Evolutionary conservation across 371 early-diverging fungal genomes (phyloP).

Genomic region (Mortierella sp.): DNA sequence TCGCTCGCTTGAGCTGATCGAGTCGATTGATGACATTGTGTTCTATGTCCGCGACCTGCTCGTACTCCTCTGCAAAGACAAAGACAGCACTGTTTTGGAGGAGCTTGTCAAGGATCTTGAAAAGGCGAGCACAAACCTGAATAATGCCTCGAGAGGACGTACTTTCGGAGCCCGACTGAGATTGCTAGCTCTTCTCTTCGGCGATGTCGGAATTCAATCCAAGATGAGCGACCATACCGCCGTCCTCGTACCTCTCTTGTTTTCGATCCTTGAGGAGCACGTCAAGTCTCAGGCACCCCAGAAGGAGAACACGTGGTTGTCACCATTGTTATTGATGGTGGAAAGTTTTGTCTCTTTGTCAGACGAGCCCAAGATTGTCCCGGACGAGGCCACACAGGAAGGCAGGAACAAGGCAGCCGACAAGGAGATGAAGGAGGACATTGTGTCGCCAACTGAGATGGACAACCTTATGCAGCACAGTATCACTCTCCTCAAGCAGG

Average conservation of each 20-base stretch:
- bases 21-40: constrained; percentile 75
- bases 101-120: constrained; percentile 46
- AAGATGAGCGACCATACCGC: constrained; percentile 61
- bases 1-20: constrained; percentile 71
- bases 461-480: constrained; percentile 60
- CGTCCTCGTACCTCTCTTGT: constrained; percentile 60
- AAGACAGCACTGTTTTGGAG: constrained; percentile 64
- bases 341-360: constrained; percentile 76
- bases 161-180: constrained; percentile 69
- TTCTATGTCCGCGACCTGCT: constrained; percentile 81
- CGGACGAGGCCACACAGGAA: constrained; percentile 54
- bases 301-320: constrained; percentile 70
- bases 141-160: constrained; percentile 25
- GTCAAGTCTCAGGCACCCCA: constrained; percentile 24
- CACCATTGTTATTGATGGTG: constrained; percentile 77
- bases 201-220: constrained; percentile 68
- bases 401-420: constrained; percentile 50
- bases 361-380: constrained; percentile 71
- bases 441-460: constrained; percentile 58
- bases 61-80: constrained; percentile 63
- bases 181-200: constrained; percentile 75
- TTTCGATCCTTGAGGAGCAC: constrained; percentile 60
- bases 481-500: constrained; percentile 64
- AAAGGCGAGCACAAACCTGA: constrained; percentile 22
- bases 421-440: constrained; percentile 48